Evolutionary conservation across 345 rosid species (phyloP).

Genomic region (Hibiscus mutabilis): DNA sequence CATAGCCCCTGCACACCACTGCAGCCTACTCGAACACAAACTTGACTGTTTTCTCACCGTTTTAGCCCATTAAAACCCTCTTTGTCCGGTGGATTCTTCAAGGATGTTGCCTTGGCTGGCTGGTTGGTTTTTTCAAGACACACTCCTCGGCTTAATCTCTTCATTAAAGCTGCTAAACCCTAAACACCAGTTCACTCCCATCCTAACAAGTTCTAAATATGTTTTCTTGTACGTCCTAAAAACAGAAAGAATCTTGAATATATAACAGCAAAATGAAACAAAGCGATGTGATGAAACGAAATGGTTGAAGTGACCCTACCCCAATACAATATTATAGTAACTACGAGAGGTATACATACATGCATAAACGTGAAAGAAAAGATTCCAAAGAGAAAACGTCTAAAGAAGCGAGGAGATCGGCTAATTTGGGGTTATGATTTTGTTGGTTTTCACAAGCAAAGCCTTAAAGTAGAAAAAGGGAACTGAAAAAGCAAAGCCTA

Average conservation of each 20-base stretch:
- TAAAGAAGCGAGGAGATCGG: neutral
- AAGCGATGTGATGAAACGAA: too few species aligned
- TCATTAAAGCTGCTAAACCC: neutral
- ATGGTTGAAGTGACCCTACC: too few species aligned
- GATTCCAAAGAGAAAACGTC: conserved; percentile 14
- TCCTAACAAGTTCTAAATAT: too few species aligned
- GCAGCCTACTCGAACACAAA: neutral
- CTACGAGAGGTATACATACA: neutral
- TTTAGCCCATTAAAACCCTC: neutral
- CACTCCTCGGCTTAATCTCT: too few species aligned
- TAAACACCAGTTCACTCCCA: neutral
- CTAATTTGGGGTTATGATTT: conserved; percentile 26
- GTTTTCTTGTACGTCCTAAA: too few species aligned
- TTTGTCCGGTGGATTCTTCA: neutral
- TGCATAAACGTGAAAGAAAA: conserved; percentile 17
- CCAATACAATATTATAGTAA: too few species aligned
- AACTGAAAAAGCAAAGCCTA: conserved; percentile 12
- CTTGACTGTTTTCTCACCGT: neutral
- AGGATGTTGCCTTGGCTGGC: neutral
- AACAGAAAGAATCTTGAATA: too few species aligned
- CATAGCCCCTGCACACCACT: neutral
- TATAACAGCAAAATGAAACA: too few species aligned
- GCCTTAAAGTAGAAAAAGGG: conserved; percentile 20
- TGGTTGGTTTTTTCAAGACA: neutral
- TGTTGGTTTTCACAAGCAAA: conserved; percentile 34